These are phyloP conservation scores for Coniochaeta pulveracea DNA, from an alignment of 2,329 filamentous ascomycete species.

Conservation along the genomic window DNA sequence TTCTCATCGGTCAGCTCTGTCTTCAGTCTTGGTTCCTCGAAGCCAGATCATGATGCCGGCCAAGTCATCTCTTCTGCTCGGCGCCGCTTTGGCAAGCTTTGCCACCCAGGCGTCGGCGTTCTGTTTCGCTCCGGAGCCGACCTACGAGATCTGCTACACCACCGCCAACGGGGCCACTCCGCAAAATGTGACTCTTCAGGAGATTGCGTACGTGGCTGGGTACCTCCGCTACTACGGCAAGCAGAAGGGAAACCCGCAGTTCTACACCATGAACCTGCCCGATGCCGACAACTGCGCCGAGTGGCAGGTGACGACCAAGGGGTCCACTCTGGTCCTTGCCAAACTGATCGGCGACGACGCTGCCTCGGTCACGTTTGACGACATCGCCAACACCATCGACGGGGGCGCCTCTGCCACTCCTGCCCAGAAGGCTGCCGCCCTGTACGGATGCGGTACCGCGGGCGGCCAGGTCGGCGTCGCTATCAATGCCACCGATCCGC, in stretches of 20 bases:
- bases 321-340: slow-evolving; percentile 3
- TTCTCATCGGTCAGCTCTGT: no score
- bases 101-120: no score
- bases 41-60: no score
- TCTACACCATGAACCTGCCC: slow-evolving; percentile 4
- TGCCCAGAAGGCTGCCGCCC: background rate
- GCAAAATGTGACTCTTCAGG: background rate
- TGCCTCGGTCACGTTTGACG: slow-evolving; percentile 2
- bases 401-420: background rate
- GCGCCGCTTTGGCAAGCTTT: no score
- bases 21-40: no score
- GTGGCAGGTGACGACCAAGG: slow-evolving; percentile 5
- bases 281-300: slow-evolving; percentile 6
- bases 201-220: slow-evolving; percentile 1
- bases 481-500: background rate
- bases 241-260: background rate
- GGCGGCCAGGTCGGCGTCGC: slow-evolving; percentile 2
- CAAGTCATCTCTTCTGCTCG: no score
- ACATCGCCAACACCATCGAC: slow-evolving; percentile 5
- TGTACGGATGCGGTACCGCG: slow-evolving; percentile 1
- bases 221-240: background rate
- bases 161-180: background rate
- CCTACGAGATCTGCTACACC: slow-evolving; percentile 3
- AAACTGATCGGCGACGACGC: slow-evolving; percentile 4
- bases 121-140: slow-evolving; percentile 2